These are phyloP conservation scores for Candida frijolesensis DNA, from an alignment of 1,139 yeast genomes.

Conservation along the genomic window DNA sequence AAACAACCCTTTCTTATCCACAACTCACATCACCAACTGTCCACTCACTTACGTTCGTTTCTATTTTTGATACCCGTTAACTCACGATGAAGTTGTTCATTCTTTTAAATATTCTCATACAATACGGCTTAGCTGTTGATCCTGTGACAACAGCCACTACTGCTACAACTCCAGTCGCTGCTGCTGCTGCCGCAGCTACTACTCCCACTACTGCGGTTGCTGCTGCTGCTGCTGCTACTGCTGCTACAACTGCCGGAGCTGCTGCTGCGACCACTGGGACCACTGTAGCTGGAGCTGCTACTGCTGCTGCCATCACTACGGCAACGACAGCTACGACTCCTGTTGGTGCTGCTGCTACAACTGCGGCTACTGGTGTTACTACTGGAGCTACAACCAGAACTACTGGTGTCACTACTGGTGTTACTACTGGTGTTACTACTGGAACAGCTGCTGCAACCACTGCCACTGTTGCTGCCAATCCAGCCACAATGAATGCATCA, in stretches of 20 bases:
- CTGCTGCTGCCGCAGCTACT: slow-evolving; percentile 11
- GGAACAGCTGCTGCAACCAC: slow-evolving; percentile 6
- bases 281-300: slow-evolving; percentile 12
- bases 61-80: not conserved
- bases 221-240: slow-evolving; percentile 9
- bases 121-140: slow-evolving; percentile 12
- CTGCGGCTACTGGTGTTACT: slow-evolving; percentile 16
- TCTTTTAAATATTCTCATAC: slow-evolving; percentile 5
- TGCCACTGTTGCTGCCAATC: slow-evolving; percentile 9
- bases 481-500: slow-evolving; percentile 18
- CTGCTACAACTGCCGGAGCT: slow-evolving; percentile 2
- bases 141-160: slow-evolving; percentile 15
- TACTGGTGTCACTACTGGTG: slow-evolving; percentile 9
- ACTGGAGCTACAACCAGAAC: slow-evolving; percentile 16
- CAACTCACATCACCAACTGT: too few relatives aligned
- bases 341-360: slow-evolving; percentile 14
- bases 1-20: too few relatives aligned
- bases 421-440: slow-evolving; percentile 8
- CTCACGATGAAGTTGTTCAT: slow-evolving; percentile 7
- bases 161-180: slow-evolving; percentile 15
- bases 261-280: slow-evolving; percentile 9
- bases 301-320: slow-evolving; percentile 10
- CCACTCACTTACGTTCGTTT: slow-evolving; percentile 6
- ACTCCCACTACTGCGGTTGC: slow-evolving; percentile 13
- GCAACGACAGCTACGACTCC: slow-evolving; percentile 13